These are phyloP conservation scores for Bothriochloa decipiens DNA, from an alignment of 176 grass and related monocot species.

Conservation along the genomic window DNA sequence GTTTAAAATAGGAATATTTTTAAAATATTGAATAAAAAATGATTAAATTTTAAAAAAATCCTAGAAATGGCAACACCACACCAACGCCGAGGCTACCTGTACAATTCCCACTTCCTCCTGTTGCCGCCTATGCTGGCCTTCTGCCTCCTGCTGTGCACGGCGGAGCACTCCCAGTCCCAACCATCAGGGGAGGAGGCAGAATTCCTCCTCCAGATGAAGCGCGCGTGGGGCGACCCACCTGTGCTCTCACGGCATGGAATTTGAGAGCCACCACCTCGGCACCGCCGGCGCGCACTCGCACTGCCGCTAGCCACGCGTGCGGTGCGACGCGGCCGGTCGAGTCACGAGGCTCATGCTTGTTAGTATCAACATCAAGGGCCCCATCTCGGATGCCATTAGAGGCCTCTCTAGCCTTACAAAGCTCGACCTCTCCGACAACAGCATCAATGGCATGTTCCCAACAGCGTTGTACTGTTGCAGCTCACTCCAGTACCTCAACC, in stretches of 20 bases:
- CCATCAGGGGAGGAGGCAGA: slow-evolving; percentile 13
- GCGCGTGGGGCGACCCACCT: slow-evolving; percentile 37
- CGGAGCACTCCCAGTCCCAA: not conserved
- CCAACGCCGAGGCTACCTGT: no score
- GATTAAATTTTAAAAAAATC: no score
- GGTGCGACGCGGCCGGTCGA: no score
- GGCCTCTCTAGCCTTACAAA: not conserved
- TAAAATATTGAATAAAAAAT: no score
- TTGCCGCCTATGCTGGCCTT: no score
- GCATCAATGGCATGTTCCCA: slow-evolving; percentile 18
- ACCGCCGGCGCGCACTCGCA: no score
- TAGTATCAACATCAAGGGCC: slow-evolving; percentile 8
- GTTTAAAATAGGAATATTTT: no score
- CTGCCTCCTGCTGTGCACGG: no score
- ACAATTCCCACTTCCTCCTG: no score
- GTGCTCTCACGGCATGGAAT: slow-evolving; percentile 20
- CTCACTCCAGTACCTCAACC: slow-evolving; percentile 33
- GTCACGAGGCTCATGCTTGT: not conserved
- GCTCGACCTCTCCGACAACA: not conserved
- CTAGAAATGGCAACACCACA: no score
- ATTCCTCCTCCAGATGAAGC: slow-evolving; percentile 54
- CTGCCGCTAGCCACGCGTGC: no score
- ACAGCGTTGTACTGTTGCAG: slow-evolving; percentile 36
- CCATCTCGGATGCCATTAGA: slow-evolving; percentile 49
- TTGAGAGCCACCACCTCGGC: no score